Percentiles rank a stretch among this genome's conserved stretches.
Evolutionary conservation across 148 eudicot genomes (phyloP).

Genomic region (Tetragonia tetragonoides): DNA sequence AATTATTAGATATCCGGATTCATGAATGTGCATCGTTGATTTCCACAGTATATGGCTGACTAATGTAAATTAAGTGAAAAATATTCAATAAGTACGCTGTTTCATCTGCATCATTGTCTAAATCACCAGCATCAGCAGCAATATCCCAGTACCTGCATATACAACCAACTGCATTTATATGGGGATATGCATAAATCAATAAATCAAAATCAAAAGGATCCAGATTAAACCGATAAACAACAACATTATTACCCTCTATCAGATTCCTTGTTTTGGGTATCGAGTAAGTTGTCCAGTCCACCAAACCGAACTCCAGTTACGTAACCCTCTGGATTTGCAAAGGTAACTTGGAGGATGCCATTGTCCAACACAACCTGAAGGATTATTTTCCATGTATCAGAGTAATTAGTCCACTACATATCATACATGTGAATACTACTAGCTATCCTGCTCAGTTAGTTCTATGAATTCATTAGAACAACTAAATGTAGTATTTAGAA

Average conservation of each 20-base stretch:
- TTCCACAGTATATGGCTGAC: neutral
- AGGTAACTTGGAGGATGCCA: slow-evolving; percentile 42
- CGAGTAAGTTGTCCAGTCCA: slow-evolving; percentile 47
- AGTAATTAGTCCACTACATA: neutral
- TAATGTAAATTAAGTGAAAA: neutral
- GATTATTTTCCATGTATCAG: neutral
- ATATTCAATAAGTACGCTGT: slow-evolving; percentile 16
- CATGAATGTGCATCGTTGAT: neutral
- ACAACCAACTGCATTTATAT: neutral
- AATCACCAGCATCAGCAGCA: slow-evolving; percentile 29
- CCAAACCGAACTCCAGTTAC: slow-evolving; percentile 35
- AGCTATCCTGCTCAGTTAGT: too few relatives aligned
- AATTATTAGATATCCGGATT: neutral
- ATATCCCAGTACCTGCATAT: slow-evolving; percentile 57
- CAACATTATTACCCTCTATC: slow-evolving; percentile 44
- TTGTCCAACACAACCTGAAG: slow-evolving; percentile 54
- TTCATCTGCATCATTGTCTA: slow-evolving; percentile 28
- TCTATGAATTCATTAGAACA: too few relatives aligned
- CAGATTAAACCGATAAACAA: neutral
- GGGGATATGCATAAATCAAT: neutral
- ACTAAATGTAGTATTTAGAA: too few relatives aligned
- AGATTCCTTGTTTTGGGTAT: slow-evolving; percentile 22
- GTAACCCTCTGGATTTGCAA: slow-evolving; percentile 44
- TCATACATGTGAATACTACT: neutral
- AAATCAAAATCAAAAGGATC: neutral